Evolutionary conservation across 257 asterid species (phyloP), one percentile per base, ranked within the genome.

Genomic region (Echites panduratus): DNA sequence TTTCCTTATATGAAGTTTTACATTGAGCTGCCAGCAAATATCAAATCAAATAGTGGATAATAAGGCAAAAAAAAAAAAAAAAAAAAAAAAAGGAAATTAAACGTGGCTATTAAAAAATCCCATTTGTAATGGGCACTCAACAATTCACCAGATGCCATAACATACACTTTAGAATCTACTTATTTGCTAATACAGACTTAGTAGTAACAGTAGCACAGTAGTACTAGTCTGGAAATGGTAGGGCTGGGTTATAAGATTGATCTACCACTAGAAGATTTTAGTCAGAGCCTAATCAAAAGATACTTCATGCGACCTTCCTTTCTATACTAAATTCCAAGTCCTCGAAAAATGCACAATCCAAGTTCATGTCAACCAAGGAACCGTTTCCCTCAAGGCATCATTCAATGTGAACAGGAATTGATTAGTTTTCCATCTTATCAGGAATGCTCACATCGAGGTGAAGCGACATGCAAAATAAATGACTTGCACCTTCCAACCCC

Each of bases 391-490:
- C 10, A 56, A 71, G 17, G 43, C 67, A 44, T 72, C 48, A 64
- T 73, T 35, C 16, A 75, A 57, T 57, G 74, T 40, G 49, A 6
- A 17, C 14, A 27, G 20, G 44, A 65, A 19, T 20, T 20, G 43
- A 26, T 65, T 75, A 24, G 11, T 9, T 32, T 20, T 75, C 56
- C 45, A 57, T 79, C 79, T 82, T 79, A 80, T 86, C 84, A 73
- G 71, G 71, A 83, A 76, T 83, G 91, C 90, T 82, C 96, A 79
- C 61, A 77, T 81, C 90, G 81, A 89, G 89, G 87, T 73, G 76
- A 38, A 68, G 27, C 43, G 49, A 32, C 38, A 32, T n/a, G n/a
- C 35, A 68, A 75, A 76, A 78, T 85, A 32, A 79, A 82, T 82
- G 81, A 70, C 38, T 16, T 73, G 64, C 71, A 57, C 35, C 38